These are phyloP conservation scores for Populus nigra DNA, from an alignment of 345 rosid genomes.

Conservation along the genomic window DNA sequence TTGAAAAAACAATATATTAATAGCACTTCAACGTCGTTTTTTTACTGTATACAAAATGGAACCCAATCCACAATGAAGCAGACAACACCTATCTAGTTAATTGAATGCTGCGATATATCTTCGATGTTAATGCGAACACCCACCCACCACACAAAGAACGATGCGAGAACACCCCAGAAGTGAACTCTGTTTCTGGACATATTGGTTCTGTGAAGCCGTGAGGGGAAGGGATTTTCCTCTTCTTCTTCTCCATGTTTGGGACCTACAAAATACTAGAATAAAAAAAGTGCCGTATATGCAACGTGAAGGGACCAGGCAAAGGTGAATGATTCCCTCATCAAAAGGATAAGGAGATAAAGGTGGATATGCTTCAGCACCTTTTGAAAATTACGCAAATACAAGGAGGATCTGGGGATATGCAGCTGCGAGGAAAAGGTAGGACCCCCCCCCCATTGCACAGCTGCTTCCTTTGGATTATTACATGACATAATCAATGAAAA, in stretches of 20 bases:
- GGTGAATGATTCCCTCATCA: constrained; percentile 26
- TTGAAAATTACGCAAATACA: constrained; percentile 15
- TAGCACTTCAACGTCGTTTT: no score
- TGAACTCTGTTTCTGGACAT: background rate
- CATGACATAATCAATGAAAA: constrained; percentile 29
- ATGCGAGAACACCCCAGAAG: background rate
- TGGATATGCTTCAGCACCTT: constrained; percentile 31
- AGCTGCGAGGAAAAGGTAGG: constrained; percentile 5
- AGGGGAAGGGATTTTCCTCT: no score
- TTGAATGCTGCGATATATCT: no score
- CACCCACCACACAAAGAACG: no score
- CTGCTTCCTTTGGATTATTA: constrained; percentile 12
- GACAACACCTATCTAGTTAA: no score
- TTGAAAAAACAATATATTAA: no score
- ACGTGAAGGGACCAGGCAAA: constrained; percentile 22
- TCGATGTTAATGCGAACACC: no score
- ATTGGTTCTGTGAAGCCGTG: no score
- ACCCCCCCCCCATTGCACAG: constrained; percentile 10
- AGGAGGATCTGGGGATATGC: constrained; percentile 8
- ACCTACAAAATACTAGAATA: background rate
- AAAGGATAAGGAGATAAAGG: constrained; percentile 47
- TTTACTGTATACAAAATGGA: no score
- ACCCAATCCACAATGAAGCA: no score
- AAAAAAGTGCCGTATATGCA: background rate
- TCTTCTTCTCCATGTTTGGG: background rate